A percentile compares a stretch with the other conserved stretches of the same genome.
Evolutionary conservation across 2,329 filamentous ascomycete species (phyloP).

Genomic region (Pestalotiopsis fici): DNA sequence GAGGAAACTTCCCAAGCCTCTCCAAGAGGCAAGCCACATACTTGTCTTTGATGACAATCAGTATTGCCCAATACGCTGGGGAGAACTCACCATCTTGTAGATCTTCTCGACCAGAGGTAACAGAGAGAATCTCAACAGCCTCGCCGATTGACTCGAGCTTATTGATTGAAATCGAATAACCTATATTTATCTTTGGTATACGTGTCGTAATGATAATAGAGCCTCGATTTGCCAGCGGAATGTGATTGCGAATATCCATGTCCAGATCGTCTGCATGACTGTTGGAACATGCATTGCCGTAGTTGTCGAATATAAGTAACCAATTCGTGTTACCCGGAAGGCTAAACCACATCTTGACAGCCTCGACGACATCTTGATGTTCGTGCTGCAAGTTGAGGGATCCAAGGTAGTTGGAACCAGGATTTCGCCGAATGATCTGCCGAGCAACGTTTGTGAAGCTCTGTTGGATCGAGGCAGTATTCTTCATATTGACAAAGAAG

Average conservation of each 20-base stretch:
- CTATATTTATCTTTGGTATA: slow-evolving; percentile 31
- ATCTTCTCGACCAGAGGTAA: slow-evolving; percentile 23
- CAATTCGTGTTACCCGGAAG: slow-evolving; percentile 33
- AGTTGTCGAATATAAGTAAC: slow-evolving; percentile 43
- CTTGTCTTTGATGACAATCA: slow-evolving; percentile 22
- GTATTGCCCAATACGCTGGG: slow-evolving; percentile 2
- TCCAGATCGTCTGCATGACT: slow-evolving; percentile 21
- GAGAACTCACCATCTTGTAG: slow-evolving; percentile 25
- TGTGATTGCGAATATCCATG: slow-evolving; percentile 32
- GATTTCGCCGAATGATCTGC: slow-evolving; percentile 17
- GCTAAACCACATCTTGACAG: slow-evolving; percentile 39
- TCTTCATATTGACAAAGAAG: slow-evolving; percentile 19
- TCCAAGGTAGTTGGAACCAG: slow-evolving; percentile 8
- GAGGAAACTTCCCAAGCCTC: slow-evolving; percentile 43
- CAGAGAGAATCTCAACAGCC: slow-evolving; percentile 30
- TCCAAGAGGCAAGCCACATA: slow-evolving; percentile 28
- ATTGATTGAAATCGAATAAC: slow-evolving; percentile 28
- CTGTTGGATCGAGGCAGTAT: slow-evolving; percentile 13
- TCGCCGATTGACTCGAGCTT: slow-evolving; percentile 32
- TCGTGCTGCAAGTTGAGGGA: slow-evolving; percentile 8
- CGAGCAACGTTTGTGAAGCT: slow-evolving; percentile 15
- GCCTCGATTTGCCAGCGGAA: slow-evolving; percentile 36
- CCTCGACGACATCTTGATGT: slow-evolving; percentile 25
- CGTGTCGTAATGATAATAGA: slow-evolving; percentile 42
- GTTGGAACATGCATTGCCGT: slow-evolving; percentile 27